Evolutionary conservation across 2,329 filamentous ascomycete genomes (phyloP).

Genomic region (Aureobasidium sp.): DNA sequence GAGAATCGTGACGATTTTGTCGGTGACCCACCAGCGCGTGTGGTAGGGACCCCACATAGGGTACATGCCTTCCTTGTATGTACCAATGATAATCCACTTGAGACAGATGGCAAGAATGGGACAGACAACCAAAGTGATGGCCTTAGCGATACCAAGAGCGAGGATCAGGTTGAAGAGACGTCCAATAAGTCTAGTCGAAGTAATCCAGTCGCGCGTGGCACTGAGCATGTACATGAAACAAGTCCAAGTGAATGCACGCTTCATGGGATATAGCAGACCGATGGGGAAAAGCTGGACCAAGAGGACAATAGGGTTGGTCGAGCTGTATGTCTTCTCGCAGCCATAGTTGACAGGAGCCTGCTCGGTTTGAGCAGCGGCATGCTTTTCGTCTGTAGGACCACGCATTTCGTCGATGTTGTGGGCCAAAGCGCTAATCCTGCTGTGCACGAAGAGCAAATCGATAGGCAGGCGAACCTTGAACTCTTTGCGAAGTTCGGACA

Average conservation of each 20-base stretch:
- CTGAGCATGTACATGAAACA: constrained; percentile 42
- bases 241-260: constrained; percentile 46
- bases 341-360: constrained; percentile 20
- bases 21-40: constrained; percentile 51
- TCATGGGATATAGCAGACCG: constrained; percentile 43
- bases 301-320: constrained; percentile 43
- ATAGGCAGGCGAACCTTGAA: constrained; percentile 45
- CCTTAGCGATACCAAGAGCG: constrained; percentile 37
- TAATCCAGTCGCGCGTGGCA: constrained; percentile 34
- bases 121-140: constrained; percentile 32
- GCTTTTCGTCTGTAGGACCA: constrained; percentile 13
- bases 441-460: constrained; percentile 44
- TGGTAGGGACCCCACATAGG: constrained; percentile 54
- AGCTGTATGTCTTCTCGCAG: constrained; percentile 39
- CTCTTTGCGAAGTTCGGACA: constrained; percentile 43
- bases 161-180: constrained; percentile 43
- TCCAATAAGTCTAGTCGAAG: constrained; percentile 34
- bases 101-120: constrained; percentile 43
- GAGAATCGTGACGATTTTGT: constrained; percentile 45
- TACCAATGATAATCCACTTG: constrained; percentile 50
- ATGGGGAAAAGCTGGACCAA: constrained; percentile 45
- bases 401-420: constrained; percentile 29
- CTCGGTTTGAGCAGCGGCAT: constrained; percentile 12
- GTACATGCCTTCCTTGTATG: constrained; percentile 45
- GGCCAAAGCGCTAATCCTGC: constrained; percentile 37